These are phyloP conservation scores for Phylloporus rhodoxanthus DNA, from an alignment of 768 basidiomycete genomes.

Conservation along the genomic window DNA sequence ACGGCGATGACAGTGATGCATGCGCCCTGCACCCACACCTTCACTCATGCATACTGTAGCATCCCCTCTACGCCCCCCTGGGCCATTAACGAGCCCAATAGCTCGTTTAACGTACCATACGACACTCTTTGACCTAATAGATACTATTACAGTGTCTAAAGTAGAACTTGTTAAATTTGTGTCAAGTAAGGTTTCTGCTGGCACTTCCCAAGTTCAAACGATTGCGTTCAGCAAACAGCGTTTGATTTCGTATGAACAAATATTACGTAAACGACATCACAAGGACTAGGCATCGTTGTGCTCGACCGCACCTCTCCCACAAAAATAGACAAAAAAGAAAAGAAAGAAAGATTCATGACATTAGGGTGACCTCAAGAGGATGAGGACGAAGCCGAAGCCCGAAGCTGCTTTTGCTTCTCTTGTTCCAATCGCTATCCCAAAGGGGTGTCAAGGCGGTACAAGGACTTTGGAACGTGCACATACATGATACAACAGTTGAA, in stretches of 20 bases:
- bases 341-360: background rate
- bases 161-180: no score
- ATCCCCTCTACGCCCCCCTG: no score
- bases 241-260: background rate
- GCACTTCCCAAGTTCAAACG: no score
- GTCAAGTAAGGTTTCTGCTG: no score
- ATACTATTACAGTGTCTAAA: no score
- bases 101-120: no score
- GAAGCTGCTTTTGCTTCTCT: conserved; percentile 81
- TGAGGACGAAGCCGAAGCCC: conserved; percentile 30
- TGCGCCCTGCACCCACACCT: no score
- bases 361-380: conserved; percentile 21
- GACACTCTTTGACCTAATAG: no score
- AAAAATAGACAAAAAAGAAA: background rate
- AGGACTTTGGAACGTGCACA: conserved; percentile 22
- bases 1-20: no score
- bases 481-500: conserved; percentile 84
- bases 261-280: conserved; percentile 28
- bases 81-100: no score
- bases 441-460: conserved; percentile 4
- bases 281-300: background rate
- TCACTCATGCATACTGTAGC: no score
- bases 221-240: background rate
- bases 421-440: conserved; percentile 70
- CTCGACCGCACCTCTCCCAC: background rate